Base-by-base conservation (phyloP, 2,329 filamentous ascomycete genomes). In the Phialocephala sp. region DNA sequence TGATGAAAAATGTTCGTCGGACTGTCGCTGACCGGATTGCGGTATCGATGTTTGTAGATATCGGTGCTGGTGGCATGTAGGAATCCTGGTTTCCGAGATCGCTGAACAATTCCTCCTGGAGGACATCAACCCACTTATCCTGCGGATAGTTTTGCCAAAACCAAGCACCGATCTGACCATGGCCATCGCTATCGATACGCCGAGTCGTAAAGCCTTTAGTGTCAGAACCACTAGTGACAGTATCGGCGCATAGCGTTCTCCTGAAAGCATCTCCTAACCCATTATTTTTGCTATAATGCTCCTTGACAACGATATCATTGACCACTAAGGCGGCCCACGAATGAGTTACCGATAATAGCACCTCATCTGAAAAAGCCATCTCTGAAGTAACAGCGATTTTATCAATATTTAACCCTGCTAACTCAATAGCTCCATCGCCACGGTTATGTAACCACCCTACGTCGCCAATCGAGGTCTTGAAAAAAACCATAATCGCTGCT, bases 1-100 rank as follows among this genome's bases (percentile, higher is more conserved):
- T 67, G 32, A 69, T 37, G 9, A 69, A 67, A 15, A 69, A 54
- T 12, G 41, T 59, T n/a, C 60, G 66, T 39, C 45, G 47, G 35
- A 41, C 37, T n/a, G 45, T 54, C 4, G 59, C 59, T 27, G 20
- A 35, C 9, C n/a, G 20, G n/a, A 61, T 61, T 15, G 59, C 15
- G 5, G 4, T 52, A 11, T 52, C 32, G 35, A 54, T 54, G 4
- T 2, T 24, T 39, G 43, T 2, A 50, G 32, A 52, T 8, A 60
- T 32, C 9, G 20, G 22, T 2, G 8, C 27, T 18, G 9, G 20
- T 27, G 47, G 8, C 22, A 27, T 14, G 15, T 24, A 5, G 27
- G 20, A 12, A 32, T 24, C 22, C 4, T 24, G 9, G 4, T 32
- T 20, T 15, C 47, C 20, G 20, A 52, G 24, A 52, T 52, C 47